These are phyloP conservation scores for Talaromyces sp. DNA, from an alignment of 2,329 filamentous ascomycete species.

Conservation along the genomic window DNA sequence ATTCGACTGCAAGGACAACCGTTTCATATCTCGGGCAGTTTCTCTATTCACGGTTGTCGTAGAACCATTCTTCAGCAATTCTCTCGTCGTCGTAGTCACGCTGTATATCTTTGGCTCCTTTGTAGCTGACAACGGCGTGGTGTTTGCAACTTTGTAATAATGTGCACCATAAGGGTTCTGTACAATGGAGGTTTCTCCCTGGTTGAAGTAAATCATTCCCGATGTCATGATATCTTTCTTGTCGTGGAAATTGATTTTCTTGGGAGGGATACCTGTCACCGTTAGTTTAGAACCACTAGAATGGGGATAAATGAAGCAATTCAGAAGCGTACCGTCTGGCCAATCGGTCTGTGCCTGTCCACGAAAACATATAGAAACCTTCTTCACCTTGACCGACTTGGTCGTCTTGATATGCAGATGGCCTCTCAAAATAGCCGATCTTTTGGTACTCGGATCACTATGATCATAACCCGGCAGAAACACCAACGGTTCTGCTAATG, in stretches of 20 bases:
- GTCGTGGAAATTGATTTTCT: constrained; percentile 78
- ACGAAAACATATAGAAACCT: constrained; percentile 78
- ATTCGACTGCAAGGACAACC: constrained; percentile 72
- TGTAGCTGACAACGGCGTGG: constrained; percentile 27
- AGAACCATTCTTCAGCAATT: constrained; percentile 38
- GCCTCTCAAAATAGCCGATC: constrained; percentile 79
- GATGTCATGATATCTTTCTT: constrained; percentile 83
- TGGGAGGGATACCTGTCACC: constrained; percentile 69
- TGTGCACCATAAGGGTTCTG: constrained; percentile 62
- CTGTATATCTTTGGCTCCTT: constrained; percentile 26
- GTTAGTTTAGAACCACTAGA: background rate
- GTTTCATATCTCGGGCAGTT: constrained; percentile 53
- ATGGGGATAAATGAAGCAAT: background rate
- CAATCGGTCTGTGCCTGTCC: constrained; percentile 87
- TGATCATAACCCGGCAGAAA: constrained; percentile 50
- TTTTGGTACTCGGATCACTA: constrained; percentile 54
- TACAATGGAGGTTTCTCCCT: constrained; percentile 41
- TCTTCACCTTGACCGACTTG: constrained; percentile 90
- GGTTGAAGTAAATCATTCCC: constrained; percentile 87
- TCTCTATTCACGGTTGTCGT: constrained; percentile 42
- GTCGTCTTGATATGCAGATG: constrained; percentile 76
- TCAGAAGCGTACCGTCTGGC: constrained; percentile 67
- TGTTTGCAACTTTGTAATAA: constrained; percentile 53
- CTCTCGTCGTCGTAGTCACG: constrained; percentile 31
- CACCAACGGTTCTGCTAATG: constrained; percentile 47